phyloP scores from a whole-genome alignment of 495 filamentous ascomycete species.

The Penicillium atrosanguineum region DNA sequence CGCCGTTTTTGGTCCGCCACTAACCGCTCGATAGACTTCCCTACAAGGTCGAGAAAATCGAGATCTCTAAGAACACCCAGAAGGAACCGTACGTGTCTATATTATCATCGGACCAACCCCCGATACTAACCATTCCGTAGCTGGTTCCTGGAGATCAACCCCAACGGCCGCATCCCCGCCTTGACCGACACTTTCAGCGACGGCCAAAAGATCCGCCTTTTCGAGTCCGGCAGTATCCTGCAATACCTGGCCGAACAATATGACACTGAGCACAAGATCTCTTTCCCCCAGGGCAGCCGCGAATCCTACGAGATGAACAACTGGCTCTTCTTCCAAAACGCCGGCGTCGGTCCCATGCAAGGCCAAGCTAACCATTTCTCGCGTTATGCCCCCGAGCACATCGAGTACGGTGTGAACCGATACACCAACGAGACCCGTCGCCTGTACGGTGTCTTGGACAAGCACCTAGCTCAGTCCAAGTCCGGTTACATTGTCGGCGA shows the following conservation, averaged over 20 bases:
- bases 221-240: conserved; percentile 83
- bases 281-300: conserved; percentile 68
- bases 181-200: conserved; percentile 73
- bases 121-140: conserved; percentile 14
- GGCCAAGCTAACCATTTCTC: conserved; percentile 89
- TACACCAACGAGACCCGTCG: conserved; percentile 80
- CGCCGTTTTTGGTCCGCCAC: conserved; percentile 6
- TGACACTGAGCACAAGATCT: conserved; percentile 80
- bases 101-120: not conserved
- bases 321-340: conserved; percentile 74
- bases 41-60: conserved; percentile 66
- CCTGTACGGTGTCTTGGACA: conserved; percentile 76
- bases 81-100: conserved; percentile 61
- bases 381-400: conserved; percentile 83
- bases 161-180: conserved; percentile 94
- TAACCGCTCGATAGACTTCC: conserved; percentile 38
- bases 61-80: conserved; percentile 69
- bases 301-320: conserved; percentile 77
- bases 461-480: conserved; percentile 60
- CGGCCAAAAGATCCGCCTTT: conserved; percentile 70
- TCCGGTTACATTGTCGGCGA: conserved; percentile 78
- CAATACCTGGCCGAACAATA: conserved; percentile 82
- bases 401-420: conserved; percentile 79
- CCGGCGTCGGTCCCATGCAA: conserved; percentile 90
- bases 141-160: conserved; percentile 91